Conservation (phyloP, 1,284 basidiomycete species). For the Neotropicomus parvogracilis region DNA sequence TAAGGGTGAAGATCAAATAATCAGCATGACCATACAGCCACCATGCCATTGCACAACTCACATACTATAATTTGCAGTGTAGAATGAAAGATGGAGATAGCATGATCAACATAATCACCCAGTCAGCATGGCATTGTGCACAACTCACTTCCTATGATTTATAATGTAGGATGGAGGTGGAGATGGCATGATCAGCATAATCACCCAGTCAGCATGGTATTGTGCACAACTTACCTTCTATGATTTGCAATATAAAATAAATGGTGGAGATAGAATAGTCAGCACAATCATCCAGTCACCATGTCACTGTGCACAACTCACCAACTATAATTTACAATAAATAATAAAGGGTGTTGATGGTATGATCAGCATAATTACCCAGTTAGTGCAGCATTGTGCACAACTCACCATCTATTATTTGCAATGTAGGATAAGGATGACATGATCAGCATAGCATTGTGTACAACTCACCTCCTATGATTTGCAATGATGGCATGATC, state of each 20-base stretch:
- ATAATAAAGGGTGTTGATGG: no score
- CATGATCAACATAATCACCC: slow-evolving; percentile 30
- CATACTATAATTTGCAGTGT: no score
- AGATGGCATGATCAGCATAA: neutral
- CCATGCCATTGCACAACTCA: no score
- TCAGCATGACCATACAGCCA: no score
- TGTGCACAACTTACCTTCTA: neutral
- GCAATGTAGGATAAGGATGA: no score
- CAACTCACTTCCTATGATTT: neutral
- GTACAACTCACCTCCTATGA: neutral
- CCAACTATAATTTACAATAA: neutral
- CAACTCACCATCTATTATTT: no score
- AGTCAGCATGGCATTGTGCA: neutral
- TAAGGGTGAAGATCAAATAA: no score
- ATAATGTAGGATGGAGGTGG: neutral
- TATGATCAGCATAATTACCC: no score
- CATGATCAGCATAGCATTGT: neutral
- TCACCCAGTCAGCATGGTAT: neutral
- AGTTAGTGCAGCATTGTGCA: no score
- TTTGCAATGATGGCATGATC: no score
- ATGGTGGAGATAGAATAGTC: no score
- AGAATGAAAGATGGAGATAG: no score
- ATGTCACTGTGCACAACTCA: neutral
- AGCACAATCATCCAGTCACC: neutral
- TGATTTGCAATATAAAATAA: neutral